Evolutionary conservation across 2,329 filamentous ascomycete species (phyloP).

Genomic region (Cadophora gregata): DNA sequence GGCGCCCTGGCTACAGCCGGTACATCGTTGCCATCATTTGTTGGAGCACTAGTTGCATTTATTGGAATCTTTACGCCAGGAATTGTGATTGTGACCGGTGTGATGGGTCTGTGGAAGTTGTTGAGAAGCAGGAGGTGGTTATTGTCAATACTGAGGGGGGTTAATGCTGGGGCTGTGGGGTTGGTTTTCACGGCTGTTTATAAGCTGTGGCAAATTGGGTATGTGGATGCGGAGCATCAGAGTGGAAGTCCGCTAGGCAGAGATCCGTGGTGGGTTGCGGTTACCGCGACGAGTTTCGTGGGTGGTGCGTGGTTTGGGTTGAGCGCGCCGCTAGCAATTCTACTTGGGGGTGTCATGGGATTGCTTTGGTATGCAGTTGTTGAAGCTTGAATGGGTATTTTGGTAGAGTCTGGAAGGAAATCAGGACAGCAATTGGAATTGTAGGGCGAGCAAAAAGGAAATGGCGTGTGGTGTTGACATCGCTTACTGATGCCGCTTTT

Average conservation of each 20-base stretch:
- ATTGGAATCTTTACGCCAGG: slow-evolving; percentile 61
- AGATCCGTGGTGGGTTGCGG: slow-evolving; percentile 69
- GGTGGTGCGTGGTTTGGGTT: slow-evolving; percentile 55
- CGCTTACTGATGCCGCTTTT: not conserved
- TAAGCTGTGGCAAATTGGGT: slow-evolving; percentile 66
- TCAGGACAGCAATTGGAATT: too few relatives aligned
- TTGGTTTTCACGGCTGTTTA: slow-evolving; percentile 70
- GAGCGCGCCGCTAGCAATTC: slow-evolving; percentile 51
- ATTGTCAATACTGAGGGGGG: slow-evolving; percentile 56
- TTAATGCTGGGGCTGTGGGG: slow-evolving; percentile 66
- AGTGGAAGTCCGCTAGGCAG: slow-evolving; percentile 58
- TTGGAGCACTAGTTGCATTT: slow-evolving; percentile 58
- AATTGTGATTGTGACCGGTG: slow-evolving; percentile 53
- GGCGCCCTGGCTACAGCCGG: slow-evolving; percentile 56
- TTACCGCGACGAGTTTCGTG: slow-evolving; percentile 57
- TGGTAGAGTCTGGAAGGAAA: too few relatives aligned
- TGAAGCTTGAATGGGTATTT: slow-evolving; percentile 1
- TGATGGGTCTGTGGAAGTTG: slow-evolving; percentile 64
- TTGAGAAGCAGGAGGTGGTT: slow-evolving; percentile 52
- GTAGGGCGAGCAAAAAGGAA: too few relatives aligned
- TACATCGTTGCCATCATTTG: slow-evolving; percentile 33
- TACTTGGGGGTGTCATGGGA: slow-evolving; percentile 53
- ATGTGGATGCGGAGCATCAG: slow-evolving; percentile 55
- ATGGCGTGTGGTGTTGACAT: not conserved
- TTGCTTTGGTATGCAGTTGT: slow-evolving; percentile 55